These are phyloP conservation scores for Ceratocystis cacaofunesta DNA, from an alignment of 2,329 filamentous ascomycete genomes.

Conservation along the genomic window DNA sequence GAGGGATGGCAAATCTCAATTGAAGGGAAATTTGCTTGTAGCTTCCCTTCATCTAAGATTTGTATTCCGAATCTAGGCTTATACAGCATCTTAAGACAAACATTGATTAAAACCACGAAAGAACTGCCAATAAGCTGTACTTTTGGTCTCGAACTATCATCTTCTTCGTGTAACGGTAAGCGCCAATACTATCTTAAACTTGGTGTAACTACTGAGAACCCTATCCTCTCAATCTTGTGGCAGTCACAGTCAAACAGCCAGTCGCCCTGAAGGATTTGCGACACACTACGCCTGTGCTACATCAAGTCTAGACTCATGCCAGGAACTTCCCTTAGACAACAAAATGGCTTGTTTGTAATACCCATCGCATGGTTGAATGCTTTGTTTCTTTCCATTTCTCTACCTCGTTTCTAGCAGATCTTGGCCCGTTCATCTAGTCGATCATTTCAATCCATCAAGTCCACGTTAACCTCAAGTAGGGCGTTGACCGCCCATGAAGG, in stretches of 20 bases:
- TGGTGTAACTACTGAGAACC: not conserved
- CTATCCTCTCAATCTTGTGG: not conserved
- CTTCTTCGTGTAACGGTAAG: not conserved
- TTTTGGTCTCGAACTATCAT: not conserved
- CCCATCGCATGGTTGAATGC: not conserved
- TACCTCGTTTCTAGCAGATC: not conserved
- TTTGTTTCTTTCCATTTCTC: not conserved
- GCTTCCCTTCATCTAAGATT: no score
- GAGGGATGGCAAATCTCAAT: no score
- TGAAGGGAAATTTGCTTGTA: no score
- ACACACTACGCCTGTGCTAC: not conserved
- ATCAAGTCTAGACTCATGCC: not conserved
- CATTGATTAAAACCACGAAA: no score
- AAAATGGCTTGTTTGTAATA: not conserved
- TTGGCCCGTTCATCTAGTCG: not conserved
- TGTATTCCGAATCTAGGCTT: no score
- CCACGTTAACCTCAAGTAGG: constrained; percentile 62
- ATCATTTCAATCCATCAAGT: constrained; percentile 35
- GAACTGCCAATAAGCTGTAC: not conserved
- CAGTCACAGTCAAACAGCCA: not conserved
- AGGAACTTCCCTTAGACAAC: not conserved
- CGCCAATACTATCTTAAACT: not conserved
- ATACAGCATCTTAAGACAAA: no score
- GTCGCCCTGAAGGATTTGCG: not conserved
- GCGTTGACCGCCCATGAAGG: constrained; percentile 77